A percentile compares a stretch with the other conserved stretches of the same genome.
Conservation (phyloP, 805 yeast species). For the Yamadazyma nakazawae region DNA sequence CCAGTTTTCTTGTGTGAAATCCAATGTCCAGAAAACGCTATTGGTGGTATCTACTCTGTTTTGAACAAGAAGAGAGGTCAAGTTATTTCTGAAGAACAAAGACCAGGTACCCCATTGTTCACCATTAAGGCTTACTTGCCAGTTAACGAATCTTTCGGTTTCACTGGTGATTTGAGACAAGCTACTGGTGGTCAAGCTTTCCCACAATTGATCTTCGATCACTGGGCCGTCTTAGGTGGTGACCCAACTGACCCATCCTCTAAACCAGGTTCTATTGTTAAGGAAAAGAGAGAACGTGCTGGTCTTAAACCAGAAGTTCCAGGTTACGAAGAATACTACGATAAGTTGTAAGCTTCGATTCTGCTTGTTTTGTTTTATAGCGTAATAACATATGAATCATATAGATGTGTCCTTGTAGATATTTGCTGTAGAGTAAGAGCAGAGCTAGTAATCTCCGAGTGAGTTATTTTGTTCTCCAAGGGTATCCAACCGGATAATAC, state of each 20-base stretch:
- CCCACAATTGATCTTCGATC: slow-evolving; percentile 99
- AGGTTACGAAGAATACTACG: slow-evolving; percentile 99
- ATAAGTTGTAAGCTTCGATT: slow-evolving; percentile 60
- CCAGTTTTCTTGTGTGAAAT: slow-evolving; percentile 99
- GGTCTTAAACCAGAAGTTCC: slow-evolving; percentile 98
- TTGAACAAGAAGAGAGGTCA: slow-evolving; percentile 99
- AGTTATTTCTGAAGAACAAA: slow-evolving; percentile 98
- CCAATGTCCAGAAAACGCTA: slow-evolving; percentile 98
- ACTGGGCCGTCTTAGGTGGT: slow-evolving; percentile 90
- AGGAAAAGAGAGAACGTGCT: slow-evolving; percentile 80
- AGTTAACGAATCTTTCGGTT: slow-evolving; percentile 99
- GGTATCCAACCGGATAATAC: too few species aligned
- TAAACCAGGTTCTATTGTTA: slow-evolving; percentile 60
- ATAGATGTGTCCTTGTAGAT: not conserved
- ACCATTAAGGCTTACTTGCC: slow-evolving; percentile 99
- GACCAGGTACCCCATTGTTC: slow-evolving; percentile 99
- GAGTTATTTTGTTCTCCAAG: too few species aligned
- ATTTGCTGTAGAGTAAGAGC: too few species aligned
- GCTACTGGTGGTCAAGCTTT: slow-evolving; percentile 99
- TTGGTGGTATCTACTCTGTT: slow-evolving; percentile 99
- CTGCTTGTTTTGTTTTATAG: slow-evolving; percentile 7
- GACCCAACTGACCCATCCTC: slow-evolving; percentile 86
- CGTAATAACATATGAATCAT: slow-evolving; percentile 8
- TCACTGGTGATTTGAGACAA: slow-evolving; percentile 98
- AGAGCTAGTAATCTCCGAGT: too few species aligned